Evolutionary conservation across 148 eudicot species (phyloP).

Genomic region (Cornus suecica): DNA sequence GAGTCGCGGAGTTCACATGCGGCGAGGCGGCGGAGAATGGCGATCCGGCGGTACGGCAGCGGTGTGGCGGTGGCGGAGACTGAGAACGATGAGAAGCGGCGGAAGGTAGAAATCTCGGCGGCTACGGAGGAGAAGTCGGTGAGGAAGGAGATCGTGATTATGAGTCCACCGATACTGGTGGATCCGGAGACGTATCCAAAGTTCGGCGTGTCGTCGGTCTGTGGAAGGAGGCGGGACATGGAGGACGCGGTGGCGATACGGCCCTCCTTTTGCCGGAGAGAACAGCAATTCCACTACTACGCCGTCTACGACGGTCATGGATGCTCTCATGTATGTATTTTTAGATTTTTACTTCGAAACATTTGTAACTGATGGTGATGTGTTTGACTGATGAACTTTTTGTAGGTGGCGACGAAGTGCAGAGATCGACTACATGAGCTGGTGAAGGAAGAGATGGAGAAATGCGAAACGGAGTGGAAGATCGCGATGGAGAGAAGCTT

Average conservation of each 20-base stretch:
- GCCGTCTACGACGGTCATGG: slow-evolving; percentile 89
- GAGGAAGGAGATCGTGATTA: slow-evolving; percentile 1
- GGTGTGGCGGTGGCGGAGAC: slow-evolving; percentile 11
- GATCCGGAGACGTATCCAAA: slow-evolving; percentile 30
- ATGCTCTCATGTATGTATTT: slow-evolving; percentile 65
- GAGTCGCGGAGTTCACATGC: slow-evolving; percentile 26
- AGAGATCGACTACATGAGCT: slow-evolving; percentile 44
- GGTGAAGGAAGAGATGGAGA: slow-evolving; percentile 37
- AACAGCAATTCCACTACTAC: slow-evolving; percentile 43
- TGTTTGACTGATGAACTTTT: background rate
- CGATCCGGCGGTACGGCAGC: slow-evolving; percentile 36
- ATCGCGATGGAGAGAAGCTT: slow-evolving; percentile 67
- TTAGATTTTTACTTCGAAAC: background rate
- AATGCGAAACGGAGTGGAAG: slow-evolving; percentile 32
- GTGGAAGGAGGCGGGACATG: slow-evolving; percentile 76
- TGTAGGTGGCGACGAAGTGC: slow-evolving; percentile 50
- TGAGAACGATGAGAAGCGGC: slow-evolving; percentile 38
- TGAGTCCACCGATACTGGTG: background rate
- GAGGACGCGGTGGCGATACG: slow-evolving; percentile 73
- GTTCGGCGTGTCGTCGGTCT: slow-evolving; percentile 62
- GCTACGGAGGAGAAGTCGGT: background rate
- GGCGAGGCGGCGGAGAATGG: slow-evolving; percentile 58
- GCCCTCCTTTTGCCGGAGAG: slow-evolving; percentile 40
- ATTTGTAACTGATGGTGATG: background rate
- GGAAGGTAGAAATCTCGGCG: slow-evolving; percentile 19